Evolutionary conservation across 805 yeast species (phyloP).

Genomic region (Schizosaccharomyces osmophilus): DNA sequence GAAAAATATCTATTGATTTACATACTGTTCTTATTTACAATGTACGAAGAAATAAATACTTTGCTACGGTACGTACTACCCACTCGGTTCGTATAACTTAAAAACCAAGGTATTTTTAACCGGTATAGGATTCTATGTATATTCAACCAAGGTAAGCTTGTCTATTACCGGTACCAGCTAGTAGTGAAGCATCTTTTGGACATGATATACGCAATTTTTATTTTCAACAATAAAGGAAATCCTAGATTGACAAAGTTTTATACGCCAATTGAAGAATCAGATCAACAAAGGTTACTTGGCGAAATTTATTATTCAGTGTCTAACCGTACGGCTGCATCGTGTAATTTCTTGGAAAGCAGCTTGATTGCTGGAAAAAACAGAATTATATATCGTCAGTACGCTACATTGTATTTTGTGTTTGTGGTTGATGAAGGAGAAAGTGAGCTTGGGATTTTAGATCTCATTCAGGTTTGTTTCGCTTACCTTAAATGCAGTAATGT

Average conservation of each 20-base stretch:
- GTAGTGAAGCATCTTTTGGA: background rate
- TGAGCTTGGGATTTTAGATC: conserved; percentile 75
- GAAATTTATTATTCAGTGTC: conserved; percentile 64
- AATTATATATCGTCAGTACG: conserved; percentile 82
- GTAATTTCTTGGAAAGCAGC: conserved; percentile 77
- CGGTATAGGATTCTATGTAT: background rate
- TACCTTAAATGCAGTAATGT: background rate
- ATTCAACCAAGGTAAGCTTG: background rate
- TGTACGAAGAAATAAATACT: too few relatives aligned
- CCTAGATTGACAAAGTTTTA: conserved; percentile 81
- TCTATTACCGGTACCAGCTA: background rate
- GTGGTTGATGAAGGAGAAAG: conserved; percentile 90
- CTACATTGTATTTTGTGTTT: conserved; percentile 86
- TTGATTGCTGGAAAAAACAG: conserved; percentile 40
- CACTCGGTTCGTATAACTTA: too few relatives aligned
- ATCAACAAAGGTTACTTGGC: conserved; percentile 54
- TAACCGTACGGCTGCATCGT: conserved; percentile 46
- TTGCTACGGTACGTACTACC: too few relatives aligned
- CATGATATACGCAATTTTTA: conserved; percentile 73
- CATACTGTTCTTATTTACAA: too few relatives aligned
- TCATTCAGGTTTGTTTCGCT: conserved; percentile 31
- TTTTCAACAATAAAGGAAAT: conserved; percentile 70
- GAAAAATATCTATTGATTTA: too few relatives aligned
- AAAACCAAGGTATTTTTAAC: too few relatives aligned
- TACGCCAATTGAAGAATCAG: conserved; percentile 65